Evolutionary conservation across 2,329 filamentous ascomycete genomes (phyloP).

Genomic region (Esteya vermicola): DNA sequence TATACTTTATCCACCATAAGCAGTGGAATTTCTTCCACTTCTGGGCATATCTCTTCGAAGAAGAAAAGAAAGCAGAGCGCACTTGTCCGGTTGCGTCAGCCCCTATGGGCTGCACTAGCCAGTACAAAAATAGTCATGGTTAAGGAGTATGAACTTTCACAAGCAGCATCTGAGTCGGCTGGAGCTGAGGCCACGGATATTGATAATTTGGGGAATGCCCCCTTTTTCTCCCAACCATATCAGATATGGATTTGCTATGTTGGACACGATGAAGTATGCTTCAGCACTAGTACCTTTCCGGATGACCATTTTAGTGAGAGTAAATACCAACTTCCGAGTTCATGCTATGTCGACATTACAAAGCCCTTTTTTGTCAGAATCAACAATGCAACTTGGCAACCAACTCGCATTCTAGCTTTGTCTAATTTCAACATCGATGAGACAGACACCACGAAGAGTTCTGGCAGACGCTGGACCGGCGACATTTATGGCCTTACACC

Average conservation of each 20-base stretch:
- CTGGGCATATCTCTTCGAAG: conserved; percentile 45
- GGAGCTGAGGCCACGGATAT: conserved; percentile 64
- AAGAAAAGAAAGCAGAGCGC: conserved; percentile 85
- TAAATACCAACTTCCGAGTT: conserved; percentile 7
- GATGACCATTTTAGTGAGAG: conserved; percentile 21
- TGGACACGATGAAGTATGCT: conserved; percentile 63
- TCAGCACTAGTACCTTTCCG: conserved; percentile 55
- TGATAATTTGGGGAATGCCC: conserved; percentile 62
- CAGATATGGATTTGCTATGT: conserved; percentile 75
- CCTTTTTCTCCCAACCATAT: conserved; percentile 54
- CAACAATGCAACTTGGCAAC: conserved; percentile 69
- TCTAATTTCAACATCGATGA: conserved; percentile 9
- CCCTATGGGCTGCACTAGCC: conserved; percentile 84
- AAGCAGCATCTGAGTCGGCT: conserved; percentile 57
- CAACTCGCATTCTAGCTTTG: conserved; percentile 51
- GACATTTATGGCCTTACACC: conserved; percentile 57
- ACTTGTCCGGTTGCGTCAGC: conserved; percentile 79
- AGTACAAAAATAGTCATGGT: conserved; percentile 95
- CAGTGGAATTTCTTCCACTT: background rate
- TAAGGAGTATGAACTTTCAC: conserved; percentile 77
- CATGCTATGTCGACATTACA: conserved; percentile 45
- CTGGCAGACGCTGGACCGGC: conserved; percentile 52
- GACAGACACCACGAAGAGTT: too few species aligned
- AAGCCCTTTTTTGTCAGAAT: conserved; percentile 70
- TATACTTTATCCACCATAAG: background rate